Evolutionary conservation across 2,329 filamentous ascomycete species (phyloP).

Genomic region (Ilyonectria robusta): DNA sequence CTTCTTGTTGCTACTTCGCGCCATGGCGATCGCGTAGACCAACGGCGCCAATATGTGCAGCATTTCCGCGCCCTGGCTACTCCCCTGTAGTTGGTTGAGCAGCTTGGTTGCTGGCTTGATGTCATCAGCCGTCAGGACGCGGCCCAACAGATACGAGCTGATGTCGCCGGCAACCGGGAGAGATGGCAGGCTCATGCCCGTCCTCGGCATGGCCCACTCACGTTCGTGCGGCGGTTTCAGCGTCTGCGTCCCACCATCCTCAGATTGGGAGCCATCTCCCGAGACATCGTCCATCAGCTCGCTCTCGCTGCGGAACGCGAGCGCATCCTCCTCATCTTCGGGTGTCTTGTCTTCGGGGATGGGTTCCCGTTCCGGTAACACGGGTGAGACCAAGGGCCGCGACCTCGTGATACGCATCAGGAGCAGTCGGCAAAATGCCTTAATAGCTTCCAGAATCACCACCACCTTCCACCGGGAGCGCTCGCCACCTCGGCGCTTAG

Average conservation of each 20-base stretch:
- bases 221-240: conserved; percentile 60
- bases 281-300: conserved; percentile 60
- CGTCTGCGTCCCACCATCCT: conserved; percentile 35
- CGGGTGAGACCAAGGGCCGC: conserved; percentile 85
- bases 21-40: conserved; percentile 86
- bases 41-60: conserved; percentile 92
- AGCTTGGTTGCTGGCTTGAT: conserved; percentile 92
- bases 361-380: conserved; percentile 87
- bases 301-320: conserved; percentile 55
- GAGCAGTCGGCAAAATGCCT: conserved; percentile 86
- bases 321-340: conserved; percentile 62
- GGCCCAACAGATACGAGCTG: conserved; percentile 87
- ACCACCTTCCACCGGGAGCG: conserved; percentile 88
- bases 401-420: conserved; percentile 87
- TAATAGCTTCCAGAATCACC: conserved; percentile 86
- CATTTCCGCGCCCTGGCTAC: conserved; percentile 84
- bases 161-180: conserved; percentile 88
- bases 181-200: conserved; percentile 86
- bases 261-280: conserved; percentile 48
- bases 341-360: conserved; percentile 73
- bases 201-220: conserved; percentile 95
- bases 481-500: conserved; percentile 86
- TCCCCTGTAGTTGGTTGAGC: conserved; percentile 84
- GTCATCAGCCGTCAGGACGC: conserved; percentile 94
- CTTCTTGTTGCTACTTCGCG: conserved; percentile 78